Evolutionary conservation across 2,329 filamentous ascomycete genomes (phyloP).

Genomic region (Apiospora hydei): DNA sequence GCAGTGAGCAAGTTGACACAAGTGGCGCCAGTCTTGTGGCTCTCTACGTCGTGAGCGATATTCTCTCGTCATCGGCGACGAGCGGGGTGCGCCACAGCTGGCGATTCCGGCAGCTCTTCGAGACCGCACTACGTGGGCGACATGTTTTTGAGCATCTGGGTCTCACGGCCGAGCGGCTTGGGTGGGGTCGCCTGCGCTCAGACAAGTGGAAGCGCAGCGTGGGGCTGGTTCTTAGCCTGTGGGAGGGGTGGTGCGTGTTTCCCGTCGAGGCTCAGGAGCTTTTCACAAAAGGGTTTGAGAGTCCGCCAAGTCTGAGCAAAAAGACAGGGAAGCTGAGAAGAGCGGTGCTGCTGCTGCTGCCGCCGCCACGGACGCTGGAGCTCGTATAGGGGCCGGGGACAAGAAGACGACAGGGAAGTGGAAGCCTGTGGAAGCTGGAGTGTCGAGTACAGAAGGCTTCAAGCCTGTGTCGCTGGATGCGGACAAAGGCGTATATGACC

Average conservation of each 20-base stretch:
- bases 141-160: conserved; percentile 79
- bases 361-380: conserved; percentile 41
- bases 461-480: conserved; percentile 34
- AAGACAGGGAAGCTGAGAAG: conserved; percentile 45
- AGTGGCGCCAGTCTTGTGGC: conserved; percentile 80
- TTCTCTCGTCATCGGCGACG: conserved; percentile 78
- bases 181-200: conserved; percentile 81
- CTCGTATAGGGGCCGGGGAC: conserved; percentile 24
- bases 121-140: conserved; percentile 71
- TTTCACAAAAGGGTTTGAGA: conserved; percentile 75
- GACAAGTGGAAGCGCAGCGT: conserved; percentile 88
- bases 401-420: conserved; percentile 42
- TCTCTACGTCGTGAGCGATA: conserved; percentile 79
- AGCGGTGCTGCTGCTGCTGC: conserved; percentile 33
- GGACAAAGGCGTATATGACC: conserved; percentile 44
- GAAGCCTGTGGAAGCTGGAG: conserved; percentile 57
- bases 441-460: conserved; percentile 39
- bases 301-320: conserved; percentile 62
- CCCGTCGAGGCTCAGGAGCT: conserved; percentile 75
- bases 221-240: conserved; percentile 71
- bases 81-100: conserved; percentile 84
- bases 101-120: conserved; percentile 85
- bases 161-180: conserved; percentile 71
- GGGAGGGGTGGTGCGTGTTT: conserved; percentile 78
- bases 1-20: conserved; percentile 59